Base-by-base conservation (phyloP, 768 basidiomycete genomes). In the Tricholoma terreum region DNA sequence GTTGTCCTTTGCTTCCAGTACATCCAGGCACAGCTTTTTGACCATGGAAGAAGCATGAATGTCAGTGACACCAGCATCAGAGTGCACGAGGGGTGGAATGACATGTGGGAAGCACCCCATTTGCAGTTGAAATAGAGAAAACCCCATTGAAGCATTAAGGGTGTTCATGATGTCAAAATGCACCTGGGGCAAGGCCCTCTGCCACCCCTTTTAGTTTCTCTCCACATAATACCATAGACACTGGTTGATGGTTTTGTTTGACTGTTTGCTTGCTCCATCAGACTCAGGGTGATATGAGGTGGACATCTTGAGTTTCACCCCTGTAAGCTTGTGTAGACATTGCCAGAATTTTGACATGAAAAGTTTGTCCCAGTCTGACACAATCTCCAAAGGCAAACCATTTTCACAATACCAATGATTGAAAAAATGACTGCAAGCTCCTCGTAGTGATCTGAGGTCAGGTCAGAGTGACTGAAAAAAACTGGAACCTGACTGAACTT, bases 221-320 rank as follows among this genome's bases (percentile, higher is more conserved):
- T 63, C 62, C 0, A 76, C 68, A 54, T 70, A 58, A 53, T 0
- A 74, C 2, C 6, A 6, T 3, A 27, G n/a, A 17, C 45, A 35
- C 43, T 74, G 73, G 45, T 65, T 68, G 0, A 74, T 52, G 0
- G 68, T 75, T 34, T 71, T 70, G 40, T 75, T 75, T 0, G 67
- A 67, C 0, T 61, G 52, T 61, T 78, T 69, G 19, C 67, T 72
- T 0, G 61, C 34, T 0, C 77, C 73, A 59, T 77, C 71, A 0
- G 70, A 73, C 54, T 77, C 66, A 0, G 73, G 75, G 38, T 78
- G 77, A 43, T 66, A 77, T 0, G 74, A 57, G 0, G 70, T 69
- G 0, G 74, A 75, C 64, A 71, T 59, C 19, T 63, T 66, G 1
- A 72, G 17, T 4, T 58, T 34, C 31, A 58, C 40, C 3, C 52